Evolutionary conservation across 441 rosid species (phyloP).

Genomic region (Geranium incanum): DNA sequence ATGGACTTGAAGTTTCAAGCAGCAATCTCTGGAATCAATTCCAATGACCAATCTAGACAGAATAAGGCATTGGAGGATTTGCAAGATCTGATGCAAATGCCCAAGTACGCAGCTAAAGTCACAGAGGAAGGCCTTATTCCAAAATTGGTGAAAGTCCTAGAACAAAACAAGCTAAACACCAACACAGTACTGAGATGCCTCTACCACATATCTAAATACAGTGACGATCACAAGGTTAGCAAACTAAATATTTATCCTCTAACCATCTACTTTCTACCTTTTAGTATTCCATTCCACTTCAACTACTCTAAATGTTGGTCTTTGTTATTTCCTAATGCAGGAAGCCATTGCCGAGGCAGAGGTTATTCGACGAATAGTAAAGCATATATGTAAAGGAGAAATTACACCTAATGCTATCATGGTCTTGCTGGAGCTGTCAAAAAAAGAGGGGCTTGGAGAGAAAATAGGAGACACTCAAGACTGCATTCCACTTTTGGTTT

Average conservation of each 20-base stretch:
- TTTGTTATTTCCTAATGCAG: conserved; percentile 23
- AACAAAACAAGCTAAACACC: conserved; percentile 24
- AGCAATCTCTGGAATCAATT: conserved; percentile 31
- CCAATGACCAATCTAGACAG: conserved; percentile 25
- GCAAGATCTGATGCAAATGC: conserved; percentile 27
- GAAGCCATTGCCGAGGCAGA: conserved; percentile 36
- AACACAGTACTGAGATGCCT: conserved; percentile 35
- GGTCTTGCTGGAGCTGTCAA: conserved; percentile 38
- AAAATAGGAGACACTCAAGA: conserved; percentile 37
- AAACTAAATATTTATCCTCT: conserved; percentile 1
- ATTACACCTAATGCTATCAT: conserved; percentile 25
- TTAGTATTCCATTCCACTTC: neutral
- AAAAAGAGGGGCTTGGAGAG: conserved; percentile 28
- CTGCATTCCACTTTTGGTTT: conserved; percentile 44
- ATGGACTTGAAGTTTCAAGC: conserved; percentile 34
- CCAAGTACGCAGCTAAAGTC: conserved; percentile 30
- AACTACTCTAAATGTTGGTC: neutral
- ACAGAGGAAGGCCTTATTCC: conserved; percentile 30
- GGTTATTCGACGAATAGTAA: conserved; percentile 33
- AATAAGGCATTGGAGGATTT: conserved; percentile 35
- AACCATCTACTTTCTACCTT: neutral
- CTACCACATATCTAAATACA: conserved; percentile 31
- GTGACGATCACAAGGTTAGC: conserved; percentile 34
- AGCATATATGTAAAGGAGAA: conserved; percentile 34
- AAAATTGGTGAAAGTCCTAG: conserved; percentile 33